A percentile compares a stretch with the other conserved stretches of the same genome.
Conservation (phyloP, 2,329 filamentous ascomycete genomes). For the Lachnellula subtilissima region DNA sequence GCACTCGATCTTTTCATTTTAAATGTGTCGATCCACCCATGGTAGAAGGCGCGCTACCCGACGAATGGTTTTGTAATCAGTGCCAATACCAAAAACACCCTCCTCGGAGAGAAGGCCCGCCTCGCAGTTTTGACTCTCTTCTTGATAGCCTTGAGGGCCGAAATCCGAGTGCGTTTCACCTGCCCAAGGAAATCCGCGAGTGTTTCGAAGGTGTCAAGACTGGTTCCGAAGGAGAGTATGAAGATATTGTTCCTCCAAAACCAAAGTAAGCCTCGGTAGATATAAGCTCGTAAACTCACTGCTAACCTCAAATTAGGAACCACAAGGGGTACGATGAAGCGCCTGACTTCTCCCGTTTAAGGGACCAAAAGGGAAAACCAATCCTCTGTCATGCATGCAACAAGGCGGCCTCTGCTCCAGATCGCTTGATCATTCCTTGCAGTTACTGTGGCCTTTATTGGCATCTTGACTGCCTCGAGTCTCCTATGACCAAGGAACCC, state of each 20-base stretch:
- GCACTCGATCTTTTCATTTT: constrained; percentile 85
- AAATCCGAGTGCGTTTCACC: constrained; percentile 66
- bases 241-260: constrained; percentile 55
- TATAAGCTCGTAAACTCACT: not conserved
- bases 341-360: constrained; percentile 63
- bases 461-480: constrained; percentile 90
- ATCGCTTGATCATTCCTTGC: constrained; percentile 76
- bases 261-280: constrained; percentile 50
- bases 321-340: constrained; percentile 50
- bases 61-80: constrained; percentile 81
- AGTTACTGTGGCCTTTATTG: constrained; percentile 77
- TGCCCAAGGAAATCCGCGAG: constrained; percentile 67
- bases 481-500: constrained; percentile 75
- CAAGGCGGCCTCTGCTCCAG: constrained; percentile 52
- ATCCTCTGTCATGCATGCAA: constrained; percentile 77
- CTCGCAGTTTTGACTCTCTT: constrained; percentile 57
- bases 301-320: constrained; percentile 35
- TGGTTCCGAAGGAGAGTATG: constrained; percentile 73
- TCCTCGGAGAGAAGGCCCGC: constrained; percentile 34
- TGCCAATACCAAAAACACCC: constrained; percentile 51
- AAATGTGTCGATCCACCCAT: constrained; percentile 80
- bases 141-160: constrained; percentile 61
- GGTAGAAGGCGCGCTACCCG: constrained; percentile 52
- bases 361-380: constrained; percentile 66
- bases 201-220: constrained; percentile 77